These are phyloP conservation scores for Ascocoryne sarcoides DNA, from an alignment of 2,329 filamentous ascomycete genomes.

Conservation along the genomic window DNA sequence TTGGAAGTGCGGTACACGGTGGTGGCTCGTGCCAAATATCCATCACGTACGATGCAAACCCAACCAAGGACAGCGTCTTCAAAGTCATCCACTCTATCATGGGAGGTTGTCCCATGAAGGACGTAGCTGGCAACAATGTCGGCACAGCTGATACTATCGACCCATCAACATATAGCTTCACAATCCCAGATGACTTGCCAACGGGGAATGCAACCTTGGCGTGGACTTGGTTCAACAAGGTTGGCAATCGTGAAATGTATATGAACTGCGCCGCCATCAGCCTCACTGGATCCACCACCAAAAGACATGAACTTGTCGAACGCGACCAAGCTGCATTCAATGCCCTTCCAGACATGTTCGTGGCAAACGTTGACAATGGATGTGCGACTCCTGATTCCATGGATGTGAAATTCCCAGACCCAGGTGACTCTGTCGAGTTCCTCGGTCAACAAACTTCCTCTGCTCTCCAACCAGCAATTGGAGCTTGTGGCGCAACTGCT, in stretches of 20 bases:
- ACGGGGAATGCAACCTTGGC: constrained; percentile 72
- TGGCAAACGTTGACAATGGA: constrained; percentile 55
- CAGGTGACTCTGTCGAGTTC: constrained; percentile 49
- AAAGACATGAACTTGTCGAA: constrained; percentile 30
- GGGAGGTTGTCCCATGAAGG: constrained; percentile 69
- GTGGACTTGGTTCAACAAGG: constrained; percentile 91
- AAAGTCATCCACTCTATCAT: constrained; percentile 85
- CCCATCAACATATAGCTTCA: constrained; percentile 57
- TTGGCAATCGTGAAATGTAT: constrained; percentile 94
- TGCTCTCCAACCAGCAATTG: constrained; percentile 21
- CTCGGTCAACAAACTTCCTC: constrained; percentile 30
- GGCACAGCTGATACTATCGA: constrained; percentile 35
- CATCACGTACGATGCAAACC: constrained; percentile 67
- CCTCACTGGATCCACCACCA: constrained; percentile 44
- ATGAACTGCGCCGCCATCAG: constrained; percentile 85
- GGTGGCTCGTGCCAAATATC: constrained; percentile 89
- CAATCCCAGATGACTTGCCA: constrained; percentile 61
- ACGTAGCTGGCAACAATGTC: constrained; percentile 47
- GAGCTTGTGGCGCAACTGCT: constrained; percentile 21
- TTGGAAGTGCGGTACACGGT: constrained; percentile 70
- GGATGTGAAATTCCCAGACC: constrained; percentile 60
- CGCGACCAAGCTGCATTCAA: constrained; percentile 43
- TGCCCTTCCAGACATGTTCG: constrained; percentile 64
- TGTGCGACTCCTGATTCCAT: constrained; percentile 46
- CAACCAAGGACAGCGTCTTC: constrained; percentile 61